Conservation (phyloP, 345 rosid genomes). For the Salix koriyanagi region DNA sequence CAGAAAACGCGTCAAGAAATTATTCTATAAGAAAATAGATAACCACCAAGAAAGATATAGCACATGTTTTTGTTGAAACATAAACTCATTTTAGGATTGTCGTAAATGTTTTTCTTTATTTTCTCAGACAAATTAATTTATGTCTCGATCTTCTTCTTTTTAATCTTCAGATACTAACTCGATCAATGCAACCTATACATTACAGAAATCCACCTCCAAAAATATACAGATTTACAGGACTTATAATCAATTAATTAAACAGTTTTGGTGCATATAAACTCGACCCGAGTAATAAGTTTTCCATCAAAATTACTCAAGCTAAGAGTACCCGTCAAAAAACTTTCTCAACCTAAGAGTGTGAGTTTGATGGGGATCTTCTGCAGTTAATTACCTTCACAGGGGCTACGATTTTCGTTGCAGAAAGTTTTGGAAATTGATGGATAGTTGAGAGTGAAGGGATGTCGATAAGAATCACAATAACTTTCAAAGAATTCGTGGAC, state of each 20-base stretch:
- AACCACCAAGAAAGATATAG: too few species aligned
- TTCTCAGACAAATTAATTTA: too few species aligned
- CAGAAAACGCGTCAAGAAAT: neutral
- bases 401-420: neutral
- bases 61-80: neutral
- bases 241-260: neutral
- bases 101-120: too few species aligned
- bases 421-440: neutral
- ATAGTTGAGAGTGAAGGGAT: neutral
- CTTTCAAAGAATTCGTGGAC: neutral
- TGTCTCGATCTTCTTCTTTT: too few species aligned
- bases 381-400: constrained; percentile 4
- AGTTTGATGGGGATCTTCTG: neutral
- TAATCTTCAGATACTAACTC: neutral
- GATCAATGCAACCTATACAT: neutral
- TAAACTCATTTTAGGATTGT: neutral
- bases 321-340: neutral
- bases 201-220: neutral
- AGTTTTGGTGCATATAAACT: neutral
- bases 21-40: too few species aligned
- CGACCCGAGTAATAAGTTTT: neutral
- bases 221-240: too few species aligned
- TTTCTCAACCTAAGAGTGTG: neutral
- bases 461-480: neutral
- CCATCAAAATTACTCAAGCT: neutral